A percentile compares a stretch with the other conserved stretches of the same genome.
These are phyloP conservation scores for Hypoxylon sp. DNA, from an alignment of 2,329 filamentous ascomycete species.

Conservation along the genomic window DNA sequence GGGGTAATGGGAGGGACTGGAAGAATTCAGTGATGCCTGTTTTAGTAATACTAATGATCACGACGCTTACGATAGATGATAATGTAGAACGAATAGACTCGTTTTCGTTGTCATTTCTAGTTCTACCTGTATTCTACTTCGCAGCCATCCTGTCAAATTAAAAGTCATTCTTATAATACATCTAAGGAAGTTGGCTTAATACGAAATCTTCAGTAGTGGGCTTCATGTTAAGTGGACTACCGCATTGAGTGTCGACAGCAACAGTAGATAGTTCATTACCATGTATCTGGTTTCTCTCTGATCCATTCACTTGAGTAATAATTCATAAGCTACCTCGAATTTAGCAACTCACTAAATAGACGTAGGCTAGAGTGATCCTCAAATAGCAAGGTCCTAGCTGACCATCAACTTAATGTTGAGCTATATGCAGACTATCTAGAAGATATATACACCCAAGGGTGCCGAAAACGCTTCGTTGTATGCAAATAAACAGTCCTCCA, in stretches of 20 bases:
- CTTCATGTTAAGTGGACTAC: neutral
- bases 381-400: neutral
- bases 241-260: neutral
- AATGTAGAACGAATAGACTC: constrained; percentile 52
- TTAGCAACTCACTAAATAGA: neutral
- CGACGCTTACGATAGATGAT: constrained; percentile 54
- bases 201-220: neutral
- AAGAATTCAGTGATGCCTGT: constrained; percentile 4
- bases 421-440: neutral
- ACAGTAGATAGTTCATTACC: neutral
- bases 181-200: neutral
- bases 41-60: constrained; percentile 49
- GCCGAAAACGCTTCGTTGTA: constrained; percentile 15
- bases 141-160: neutral
- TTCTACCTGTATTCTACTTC: neutral
- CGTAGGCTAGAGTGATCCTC: neutral
- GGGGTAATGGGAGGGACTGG: neutral
- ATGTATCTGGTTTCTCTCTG: neutral
- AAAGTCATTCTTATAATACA: neutral
- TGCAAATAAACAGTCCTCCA: constrained; percentile 29
- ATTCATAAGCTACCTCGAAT: neutral
- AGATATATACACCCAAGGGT: constrained; percentile 24
- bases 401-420: neutral
- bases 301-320: neutral
- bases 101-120: constrained; percentile 46